Evolutionary conservation across 139 green algal genomes (phyloP), one percentile per base, ranked within the genome.

Genomic region (Tetraselmis chui): DNA sequence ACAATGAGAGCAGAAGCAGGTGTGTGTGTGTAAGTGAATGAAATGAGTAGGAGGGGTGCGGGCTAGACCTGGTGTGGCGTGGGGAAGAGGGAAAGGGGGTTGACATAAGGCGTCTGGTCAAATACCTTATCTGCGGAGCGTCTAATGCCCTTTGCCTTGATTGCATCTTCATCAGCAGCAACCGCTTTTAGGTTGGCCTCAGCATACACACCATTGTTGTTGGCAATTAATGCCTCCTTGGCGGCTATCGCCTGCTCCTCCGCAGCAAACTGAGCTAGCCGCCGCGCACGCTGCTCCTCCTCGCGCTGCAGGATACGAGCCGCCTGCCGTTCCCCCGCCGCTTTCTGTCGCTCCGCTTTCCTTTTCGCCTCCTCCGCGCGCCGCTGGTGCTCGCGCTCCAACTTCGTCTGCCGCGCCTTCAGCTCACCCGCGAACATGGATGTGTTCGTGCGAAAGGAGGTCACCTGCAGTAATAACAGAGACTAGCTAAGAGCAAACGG

Each of bases 71-170:
- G n/a, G n/a, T n/a, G n/a, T n/a, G n/a, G n/a, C n/a, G n/a, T n/a
- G 18, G 24, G 23, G 23, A 28, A 23, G 29, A 26, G n/a, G 2
- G 24, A 2, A 81, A 32, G 31, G 28, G 28, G 45, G 0, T n/a
- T n/a, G n/a, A n/a, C n/a, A n/a, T n/a, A n/a, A n/a, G n/a, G n/a
- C n/a, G n/a, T n/a, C n/a, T n/a, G n/a, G n/a, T n/a, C n/a, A n/a
- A n/a, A n/a, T 29, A 95, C 82, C 91, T 97, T 95, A 87, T 95
- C 92, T 1, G 84, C 87, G 11, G 82, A 81, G 0, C 92, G 83
- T 29, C 83, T 86, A n/a, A 95, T 91, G 76, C 92, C 92, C 29
- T 86, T 86, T n/a, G 85, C 77, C 18, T 59, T 25, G 0, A 84
- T 84, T 0, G 84, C 31, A 23, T 59, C 77, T 28, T 88, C 83